phyloP scores from a whole-genome alignment of 106 monocot genomes.

The Posidonia australis region DNA sequence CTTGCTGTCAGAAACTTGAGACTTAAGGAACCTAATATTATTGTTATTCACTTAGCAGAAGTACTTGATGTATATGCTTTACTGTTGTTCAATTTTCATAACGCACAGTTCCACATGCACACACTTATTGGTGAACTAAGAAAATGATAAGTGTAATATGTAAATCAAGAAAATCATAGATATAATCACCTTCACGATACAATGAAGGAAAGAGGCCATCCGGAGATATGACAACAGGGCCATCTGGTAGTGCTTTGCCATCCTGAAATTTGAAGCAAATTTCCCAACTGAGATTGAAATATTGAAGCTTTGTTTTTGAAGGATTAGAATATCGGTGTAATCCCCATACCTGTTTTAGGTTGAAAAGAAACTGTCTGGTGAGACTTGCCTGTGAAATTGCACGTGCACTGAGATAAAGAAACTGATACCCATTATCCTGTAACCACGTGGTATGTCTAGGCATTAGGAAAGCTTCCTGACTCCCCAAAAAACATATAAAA shows the following conservation, averaged over 20 bases:
- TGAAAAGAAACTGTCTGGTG: slow-evolving; percentile 76
- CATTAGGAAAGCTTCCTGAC: not conserved
- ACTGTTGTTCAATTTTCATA: too few relatives aligned
- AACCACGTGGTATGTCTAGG: slow-evolving; percentile 1
- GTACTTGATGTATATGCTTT: too few relatives aligned
- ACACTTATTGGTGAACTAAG: too few relatives aligned
- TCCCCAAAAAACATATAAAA: too few relatives aligned
- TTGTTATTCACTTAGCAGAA: too few relatives aligned
- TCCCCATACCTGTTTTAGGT: slow-evolving; percentile 69
- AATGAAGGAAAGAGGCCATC: slow-evolving; percentile 92
- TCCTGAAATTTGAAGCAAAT: slow-evolving; percentile 28
- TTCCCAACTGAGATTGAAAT: not conserved
- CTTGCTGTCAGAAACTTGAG: too few relatives aligned
- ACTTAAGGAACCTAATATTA: too few relatives aligned
- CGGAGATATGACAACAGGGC: slow-evolving; percentile 90
- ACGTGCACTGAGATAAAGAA: slow-evolving; percentile 87
- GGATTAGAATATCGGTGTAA: not conserved
- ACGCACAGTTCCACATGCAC: too few relatives aligned
- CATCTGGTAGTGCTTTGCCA: slow-evolving; percentile 76
- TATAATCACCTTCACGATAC: slow-evolving; percentile 97
- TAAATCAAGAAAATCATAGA: too few relatives aligned
- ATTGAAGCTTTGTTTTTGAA: not conserved
- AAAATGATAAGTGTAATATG: not conserved
- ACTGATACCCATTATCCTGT: slow-evolving; percentile 92
- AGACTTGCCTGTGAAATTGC: slow-evolving; percentile 80